Evolutionary conservation across 73 alveolate genomes (phyloP), one percentile per base, ranked within the genome.

Genomic region (Uronychia setigera): DNA sequence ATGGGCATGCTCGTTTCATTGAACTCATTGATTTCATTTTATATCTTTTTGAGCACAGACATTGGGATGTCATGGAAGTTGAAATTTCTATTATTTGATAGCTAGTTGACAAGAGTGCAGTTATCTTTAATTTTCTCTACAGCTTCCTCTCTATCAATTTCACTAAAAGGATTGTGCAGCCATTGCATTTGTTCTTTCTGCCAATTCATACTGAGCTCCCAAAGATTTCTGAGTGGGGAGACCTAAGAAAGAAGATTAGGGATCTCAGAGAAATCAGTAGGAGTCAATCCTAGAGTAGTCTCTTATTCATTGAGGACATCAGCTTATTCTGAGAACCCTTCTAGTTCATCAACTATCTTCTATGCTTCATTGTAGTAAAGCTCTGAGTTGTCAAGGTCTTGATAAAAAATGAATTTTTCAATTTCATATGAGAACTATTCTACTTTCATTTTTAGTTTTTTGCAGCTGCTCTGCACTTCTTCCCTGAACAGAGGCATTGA

Each of bases 311-410:
- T 85, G 1, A 85, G 29, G 34, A 29, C 35, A 0, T 25, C 75
- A 27, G 92, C 29, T 78, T 74, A 27, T 27, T 77, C 80, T 78
- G 27, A 29, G 29, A 35, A 57, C 27, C 13, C 29, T 29, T 85
- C 74, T 27, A 85, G 79, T 32, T 85, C 76, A 27, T 85, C 92
- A 26, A 85, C 92, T 1, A 78, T 78, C 11, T 85, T 35, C 35
- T 60, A 34, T 1, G 81, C 81, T 11, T 35, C 1, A 46, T 28
- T 14, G 29, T 60, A 60, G 77, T 85, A 85, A 1, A 29, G 33
- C 28, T 83, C 90, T 1, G 90, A 76, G 33, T 74, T 76, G 31
- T 83, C 90, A 35, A 75, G n/a, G 32, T 83, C 90, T 31, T 33
- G 32, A 33, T 33, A 46, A 25, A 31, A 26, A 26, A 34, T 83